Percentiles rank a stretch among this genome's conserved stretches.
phyloP scores from a whole-genome alignment of 345 rosid species.

The Salix koriyanagi region DNA sequence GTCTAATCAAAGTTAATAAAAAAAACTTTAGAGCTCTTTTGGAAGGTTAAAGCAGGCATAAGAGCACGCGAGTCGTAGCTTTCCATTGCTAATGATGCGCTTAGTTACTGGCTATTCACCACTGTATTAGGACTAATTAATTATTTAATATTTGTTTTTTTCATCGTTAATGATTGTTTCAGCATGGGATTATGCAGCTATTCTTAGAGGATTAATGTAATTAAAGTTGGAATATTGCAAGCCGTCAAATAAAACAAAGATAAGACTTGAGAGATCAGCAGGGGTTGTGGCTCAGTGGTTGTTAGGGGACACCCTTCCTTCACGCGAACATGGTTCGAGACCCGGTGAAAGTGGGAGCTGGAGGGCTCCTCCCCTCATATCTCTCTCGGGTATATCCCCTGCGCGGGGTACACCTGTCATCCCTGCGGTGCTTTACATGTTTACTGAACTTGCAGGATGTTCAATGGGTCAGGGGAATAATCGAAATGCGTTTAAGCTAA shows the following conservation, averaged over 20 bases:
- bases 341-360: no score
- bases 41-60: slow-evolving; percentile 3
- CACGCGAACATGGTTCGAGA: no score
- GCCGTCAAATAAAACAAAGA: not conserved
- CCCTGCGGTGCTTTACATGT: no score
- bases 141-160: not conserved
- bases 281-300: no score
- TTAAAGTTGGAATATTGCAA: not conserved
- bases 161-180: not conserved
- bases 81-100: slow-evolving; percentile 5
- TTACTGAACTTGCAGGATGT: no score
- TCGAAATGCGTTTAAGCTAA: no score
- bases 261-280: not conserved
- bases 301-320: no score
- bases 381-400: no score
- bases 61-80: slow-evolving; percentile 21
- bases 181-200: not conserved
- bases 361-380: no score
- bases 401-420: no score
- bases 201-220: not conserved
- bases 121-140: not conserved
- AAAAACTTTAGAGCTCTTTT: slow-evolving; percentile 12
- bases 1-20: slow-evolving; percentile 17
- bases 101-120: not conserved
- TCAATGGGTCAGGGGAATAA: no score